Evolutionary conservation across 2,329 filamentous ascomycete genomes (phyloP).

Genomic region (Penicillium griseofulvum): DNA sequence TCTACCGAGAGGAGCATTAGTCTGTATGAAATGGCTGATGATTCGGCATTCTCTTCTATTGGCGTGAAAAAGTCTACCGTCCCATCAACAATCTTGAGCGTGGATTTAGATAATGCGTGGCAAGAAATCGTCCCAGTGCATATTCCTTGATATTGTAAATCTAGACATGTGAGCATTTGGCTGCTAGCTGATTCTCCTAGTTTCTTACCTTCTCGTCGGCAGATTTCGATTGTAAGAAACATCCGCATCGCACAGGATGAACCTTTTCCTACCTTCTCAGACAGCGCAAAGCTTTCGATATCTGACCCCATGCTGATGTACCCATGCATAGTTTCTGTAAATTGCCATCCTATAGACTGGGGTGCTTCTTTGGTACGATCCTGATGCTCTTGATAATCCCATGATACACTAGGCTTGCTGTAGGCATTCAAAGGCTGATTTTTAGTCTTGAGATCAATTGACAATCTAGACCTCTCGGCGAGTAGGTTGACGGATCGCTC

Average conservation of each 20-base stretch:
- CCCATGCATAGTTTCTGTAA: conserved; percentile 17
- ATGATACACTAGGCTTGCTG: background rate
- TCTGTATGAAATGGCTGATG: conserved; percentile 1
- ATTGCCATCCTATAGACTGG: conserved; percentile 15
- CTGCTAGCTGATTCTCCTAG: background rate
- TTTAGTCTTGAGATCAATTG: conserved; percentile 39
- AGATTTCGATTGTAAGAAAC: background rate
- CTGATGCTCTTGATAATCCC: background rate
- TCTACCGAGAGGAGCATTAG: background rate
- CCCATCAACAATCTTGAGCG: background rate
- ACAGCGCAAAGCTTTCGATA: background rate
- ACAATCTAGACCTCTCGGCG: conserved; percentile 42
- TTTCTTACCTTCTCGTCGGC: background rate
- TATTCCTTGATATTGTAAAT: background rate
- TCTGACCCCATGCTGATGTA: background rate
- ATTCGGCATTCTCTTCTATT: background rate
- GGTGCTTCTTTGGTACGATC: background rate
- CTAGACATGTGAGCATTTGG: background rate
- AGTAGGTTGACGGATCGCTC: conserved; percentile 60
- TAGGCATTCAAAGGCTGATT: conserved; percentile 12
- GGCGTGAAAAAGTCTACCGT: background rate
- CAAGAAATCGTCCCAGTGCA: conserved; percentile 1
- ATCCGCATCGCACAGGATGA: background rate
- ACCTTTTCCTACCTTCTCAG: background rate
- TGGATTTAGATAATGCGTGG: background rate